phyloP scores from a whole-genome alignment of 2,329 filamentous ascomycete genomes.

The Proliferodiscus dingleyae region DNA sequence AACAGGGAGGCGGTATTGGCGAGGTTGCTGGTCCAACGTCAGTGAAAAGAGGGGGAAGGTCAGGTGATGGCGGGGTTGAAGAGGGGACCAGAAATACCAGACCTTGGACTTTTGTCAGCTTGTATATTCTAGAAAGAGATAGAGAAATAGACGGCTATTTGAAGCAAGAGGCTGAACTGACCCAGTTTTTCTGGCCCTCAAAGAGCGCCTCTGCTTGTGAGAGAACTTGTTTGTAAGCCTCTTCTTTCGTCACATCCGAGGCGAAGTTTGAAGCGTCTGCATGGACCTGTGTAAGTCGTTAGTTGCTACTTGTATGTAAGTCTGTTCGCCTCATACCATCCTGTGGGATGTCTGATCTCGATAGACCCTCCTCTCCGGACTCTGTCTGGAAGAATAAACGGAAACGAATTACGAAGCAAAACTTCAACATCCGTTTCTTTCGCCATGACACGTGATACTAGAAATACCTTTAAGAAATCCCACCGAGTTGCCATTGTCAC shows the following conservation, averaged over 20 bases:
- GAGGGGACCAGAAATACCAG: constrained; percentile 31
- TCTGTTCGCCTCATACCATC: not conserved
- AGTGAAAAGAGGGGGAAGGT: too few relatives aligned
- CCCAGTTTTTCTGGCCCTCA: constrained; percentile 74
- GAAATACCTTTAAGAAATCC: not conserved
- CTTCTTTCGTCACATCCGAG: constrained; percentile 60
- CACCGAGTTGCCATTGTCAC: not conserved
- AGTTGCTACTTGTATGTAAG: not conserved
- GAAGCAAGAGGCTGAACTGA: constrained; percentile 30
- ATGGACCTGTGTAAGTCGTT: constrained; percentile 41
- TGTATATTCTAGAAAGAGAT: constrained; percentile 9
- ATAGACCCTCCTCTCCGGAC: not conserved
- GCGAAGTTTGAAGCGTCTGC: constrained; percentile 74
- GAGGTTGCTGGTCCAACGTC: constrained; percentile 56
- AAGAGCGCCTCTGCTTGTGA: constrained; percentile 66
- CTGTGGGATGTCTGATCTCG: not conserved
- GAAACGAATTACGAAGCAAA: not conserved
- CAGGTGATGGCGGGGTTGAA: constrained; percentile 3
- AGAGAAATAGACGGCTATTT: not conserved
- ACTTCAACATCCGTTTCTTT: not conserved
- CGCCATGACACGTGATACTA: constrained; percentile 6
- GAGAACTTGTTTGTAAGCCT: constrained; percentile 70
- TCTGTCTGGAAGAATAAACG: not conserved
- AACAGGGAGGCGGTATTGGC: constrained; percentile 70
- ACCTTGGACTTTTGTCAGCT: too few relatives aligned